phyloP scores from a whole-genome alignment of 768 basidiomycete genomes.

The Suillus alpinus region DNA sequence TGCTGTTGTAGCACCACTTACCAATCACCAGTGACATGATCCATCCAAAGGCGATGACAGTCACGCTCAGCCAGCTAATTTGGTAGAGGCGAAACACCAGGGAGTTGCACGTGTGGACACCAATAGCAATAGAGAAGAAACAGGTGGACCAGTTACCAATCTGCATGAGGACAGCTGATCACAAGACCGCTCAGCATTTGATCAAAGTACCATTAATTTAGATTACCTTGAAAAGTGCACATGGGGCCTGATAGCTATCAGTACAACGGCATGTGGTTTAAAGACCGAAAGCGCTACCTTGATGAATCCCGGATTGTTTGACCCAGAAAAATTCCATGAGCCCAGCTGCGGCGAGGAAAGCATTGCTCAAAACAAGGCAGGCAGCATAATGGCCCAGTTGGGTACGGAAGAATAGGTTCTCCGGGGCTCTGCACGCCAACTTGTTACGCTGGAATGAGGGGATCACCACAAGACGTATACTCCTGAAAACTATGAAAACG shows the following conservation, averaged over 20 bases:
- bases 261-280: background rate
- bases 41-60: slow-evolving; percentile 54
- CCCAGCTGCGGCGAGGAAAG: slow-evolving; percentile 50
- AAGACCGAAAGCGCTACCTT: slow-evolving; percentile 36
- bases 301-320: slow-evolving; percentile 38
- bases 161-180: slow-evolving; percentile 54
- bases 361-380: slow-evolving; percentile 59
- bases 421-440: slow-evolving; percentile 31
- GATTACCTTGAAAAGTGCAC: slow-evolving; percentile 62
- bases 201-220: background rate
- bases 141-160: slow-evolving; percentile 58
- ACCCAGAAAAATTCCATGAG: slow-evolving; percentile 55
- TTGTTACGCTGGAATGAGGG: slow-evolving; percentile 27
- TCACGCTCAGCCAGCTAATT: slow-evolving; percentile 44
- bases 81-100: slow-evolving; percentile 57
- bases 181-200: slow-evolving; percentile 3
- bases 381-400: slow-evolving; percentile 69
- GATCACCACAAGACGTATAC: slow-evolving; percentile 44
- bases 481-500: slow-evolving; percentile 45
- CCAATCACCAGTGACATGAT: slow-evolving; percentile 44
- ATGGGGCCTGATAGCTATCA: slow-evolving; percentile 33
- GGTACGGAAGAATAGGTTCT: slow-evolving; percentile 66
- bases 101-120: slow-evolving; percentile 66
- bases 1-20: slow-evolving; percentile 29
- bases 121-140: slow-evolving; percentile 64